Evolutionary conservation across 139 green algal species (phyloP).

Genomic region (Astrephomene gubernaculifera): DNA sequence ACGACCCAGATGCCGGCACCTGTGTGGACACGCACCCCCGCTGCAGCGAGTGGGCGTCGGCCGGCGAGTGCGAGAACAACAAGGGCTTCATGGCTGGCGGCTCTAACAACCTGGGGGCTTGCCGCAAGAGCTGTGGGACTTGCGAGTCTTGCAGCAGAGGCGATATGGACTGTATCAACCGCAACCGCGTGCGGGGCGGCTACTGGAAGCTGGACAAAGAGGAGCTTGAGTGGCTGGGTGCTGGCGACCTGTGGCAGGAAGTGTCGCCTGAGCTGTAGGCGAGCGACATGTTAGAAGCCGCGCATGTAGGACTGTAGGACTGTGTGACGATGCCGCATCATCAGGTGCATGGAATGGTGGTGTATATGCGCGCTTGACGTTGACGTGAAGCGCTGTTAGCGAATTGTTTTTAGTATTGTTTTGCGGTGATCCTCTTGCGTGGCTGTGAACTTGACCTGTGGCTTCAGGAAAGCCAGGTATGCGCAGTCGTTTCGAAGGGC

Average conservation of each 20-base stretch:
- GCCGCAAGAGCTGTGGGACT: constrained; percentile 42
- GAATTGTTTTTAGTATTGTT: no score
- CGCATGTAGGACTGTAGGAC: no score
- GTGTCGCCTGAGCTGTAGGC: constrained; percentile 38
- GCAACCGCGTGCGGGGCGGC: constrained; percentile 47
- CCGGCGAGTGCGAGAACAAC: constrained; percentile 68
- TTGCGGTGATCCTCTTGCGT: no score
- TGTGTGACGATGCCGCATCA: no score
- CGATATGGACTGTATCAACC: constrained; percentile 55
- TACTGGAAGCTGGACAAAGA: constrained; percentile 46
- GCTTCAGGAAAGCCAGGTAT: no score
- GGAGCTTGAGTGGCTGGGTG: constrained; percentile 51
- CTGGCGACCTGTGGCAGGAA: constrained; percentile 12
- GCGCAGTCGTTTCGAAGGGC: no score
- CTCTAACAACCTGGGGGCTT: constrained; percentile 39
- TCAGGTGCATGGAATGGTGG: no score
- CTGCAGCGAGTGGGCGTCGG: constrained; percentile 57
- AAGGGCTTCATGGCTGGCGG: constrained; percentile 64
- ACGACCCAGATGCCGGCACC: constrained; percentile 47
- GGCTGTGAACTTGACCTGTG: no score
- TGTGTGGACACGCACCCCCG: constrained; percentile 52
- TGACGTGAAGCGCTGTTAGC: no score
- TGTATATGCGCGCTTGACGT: no score
- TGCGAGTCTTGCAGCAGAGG: constrained; percentile 50
- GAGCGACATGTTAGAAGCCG: no score